Conservation (phyloP, 2,329 filamentous ascomycete species). For the Diaporthe vexans region DNA sequence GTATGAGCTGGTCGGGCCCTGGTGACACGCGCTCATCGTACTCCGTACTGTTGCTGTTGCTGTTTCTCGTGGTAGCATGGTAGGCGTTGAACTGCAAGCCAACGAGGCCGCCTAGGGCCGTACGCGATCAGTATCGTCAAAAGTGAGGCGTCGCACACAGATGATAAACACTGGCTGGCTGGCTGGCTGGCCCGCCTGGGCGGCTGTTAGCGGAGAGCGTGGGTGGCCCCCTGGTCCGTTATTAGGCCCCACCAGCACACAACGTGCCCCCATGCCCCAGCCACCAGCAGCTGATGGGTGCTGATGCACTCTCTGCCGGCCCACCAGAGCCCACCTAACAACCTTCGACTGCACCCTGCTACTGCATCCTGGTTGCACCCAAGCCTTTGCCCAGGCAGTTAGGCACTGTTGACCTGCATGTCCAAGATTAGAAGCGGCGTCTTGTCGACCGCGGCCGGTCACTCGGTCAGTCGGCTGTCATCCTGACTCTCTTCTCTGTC, state of each 20-base stretch:
- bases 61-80: too few relatives aligned
- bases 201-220: too few relatives aligned
- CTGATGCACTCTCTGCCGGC: not conserved
- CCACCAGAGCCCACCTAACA: conserved; percentile 20
- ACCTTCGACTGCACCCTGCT: conserved; percentile 14
- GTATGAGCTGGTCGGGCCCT: conserved; percentile 46
- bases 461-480: conserved; percentile 6
- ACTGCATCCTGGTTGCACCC: conserved; percentile 4
- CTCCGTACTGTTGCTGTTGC: too few relatives aligned
- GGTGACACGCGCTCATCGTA: not conserved
- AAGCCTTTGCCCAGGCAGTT: conserved; percentile 23
- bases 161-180: too few relatives aligned
- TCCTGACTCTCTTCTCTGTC: not conserved
- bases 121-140: too few relatives aligned
- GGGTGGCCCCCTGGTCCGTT: too few relatives aligned
- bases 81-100: too few relatives aligned
- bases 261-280: not conserved
- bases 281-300: conserved; percentile 13
- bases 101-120: too few relatives aligned
- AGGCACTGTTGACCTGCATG: conserved; percentile 23
- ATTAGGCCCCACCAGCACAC: too few relatives aligned
- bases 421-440: conserved; percentile 27
- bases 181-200: too few relatives aligned
- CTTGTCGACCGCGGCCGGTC: conserved; percentile 22
- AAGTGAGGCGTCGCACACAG: too few relatives aligned